A percentile compares a stretch with the other conserved stretches of the same genome.
Conservation (phyloP, 2,329 filamentous ascomycete species). For the Cyanodermella asteris region DNA sequence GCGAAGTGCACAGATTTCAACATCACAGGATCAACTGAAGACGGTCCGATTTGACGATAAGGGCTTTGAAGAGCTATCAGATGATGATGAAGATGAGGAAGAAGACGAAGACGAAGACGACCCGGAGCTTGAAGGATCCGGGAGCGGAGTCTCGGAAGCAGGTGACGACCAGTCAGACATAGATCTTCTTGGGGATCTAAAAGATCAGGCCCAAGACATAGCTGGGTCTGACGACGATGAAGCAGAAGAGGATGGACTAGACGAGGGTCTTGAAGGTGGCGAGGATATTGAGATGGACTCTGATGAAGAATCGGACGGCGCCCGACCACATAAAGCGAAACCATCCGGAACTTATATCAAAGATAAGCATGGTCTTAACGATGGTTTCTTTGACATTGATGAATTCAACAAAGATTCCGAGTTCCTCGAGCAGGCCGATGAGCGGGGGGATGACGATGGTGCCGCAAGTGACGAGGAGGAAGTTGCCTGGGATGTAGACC, state of each 20-base stretch:
- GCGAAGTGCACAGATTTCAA: no score
- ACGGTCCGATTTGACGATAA: no score
- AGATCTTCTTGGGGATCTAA: no score
- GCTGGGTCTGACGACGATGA: no score
- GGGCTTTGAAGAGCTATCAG: no score
- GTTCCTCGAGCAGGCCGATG: conserved; percentile 70
- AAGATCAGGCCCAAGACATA: no score
- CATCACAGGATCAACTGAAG: no score
- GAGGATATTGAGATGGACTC: conserved; percentile 3
- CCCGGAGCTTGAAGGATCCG: no score
- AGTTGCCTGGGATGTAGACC: conserved; percentile 71
- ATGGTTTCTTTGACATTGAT: conserved; percentile 95
- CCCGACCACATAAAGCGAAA: conserved; percentile 17
- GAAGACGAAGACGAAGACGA: no score
- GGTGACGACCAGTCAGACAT: no score
- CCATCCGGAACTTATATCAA: conserved; percentile 36
- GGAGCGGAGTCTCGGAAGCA: no score
- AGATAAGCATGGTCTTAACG: conserved; percentile 73
- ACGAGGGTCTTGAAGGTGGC: not conserved
- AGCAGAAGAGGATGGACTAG: not conserved
- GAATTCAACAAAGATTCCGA: conserved; percentile 91
- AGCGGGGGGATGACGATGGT: conserved; percentile 50
- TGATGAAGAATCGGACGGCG: conserved; percentile 13
- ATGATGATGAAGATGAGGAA: no score
- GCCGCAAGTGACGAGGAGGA: conserved; percentile 63